phyloP scores from a whole-genome alignment of 345 rosid species.

The Hibiscus syriacus region DNA sequence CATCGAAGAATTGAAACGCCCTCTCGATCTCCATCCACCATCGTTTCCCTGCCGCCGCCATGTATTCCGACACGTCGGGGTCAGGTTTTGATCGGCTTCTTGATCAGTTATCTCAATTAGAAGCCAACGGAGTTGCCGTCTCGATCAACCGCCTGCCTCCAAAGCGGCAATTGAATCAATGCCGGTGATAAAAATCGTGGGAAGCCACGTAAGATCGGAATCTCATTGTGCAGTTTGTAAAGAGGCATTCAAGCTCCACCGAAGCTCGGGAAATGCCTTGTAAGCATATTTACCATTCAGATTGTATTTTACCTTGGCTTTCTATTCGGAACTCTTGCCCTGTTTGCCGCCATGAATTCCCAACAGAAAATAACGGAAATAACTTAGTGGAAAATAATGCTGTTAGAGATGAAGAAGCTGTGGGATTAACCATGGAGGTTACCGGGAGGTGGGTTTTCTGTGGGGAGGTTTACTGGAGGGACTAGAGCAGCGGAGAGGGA shows the following conservation, averaged over 20 bases:
- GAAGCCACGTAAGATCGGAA: constrained; percentile 32
- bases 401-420: constrained; percentile 25
- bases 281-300: constrained; percentile 52
- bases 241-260: constrained; percentile 38
- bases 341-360: constrained; percentile 49
- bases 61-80: constrained; percentile 31
- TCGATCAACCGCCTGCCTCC: constrained; percentile 49
- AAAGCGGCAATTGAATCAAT: constrained; percentile 53
- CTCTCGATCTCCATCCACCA: constrained; percentile 21
- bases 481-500: constrained; percentile 42
- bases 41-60: constrained; percentile 18
- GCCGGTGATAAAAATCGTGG: constrained; percentile 37
- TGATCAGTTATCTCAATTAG: constrained; percentile 53
- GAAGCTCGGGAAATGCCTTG: constrained; percentile 66
- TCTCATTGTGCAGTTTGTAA: constrained; percentile 52
- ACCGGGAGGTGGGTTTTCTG: constrained; percentile 55
- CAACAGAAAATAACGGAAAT: constrained; percentile 19
- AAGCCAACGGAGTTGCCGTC: constrained; percentile 35
- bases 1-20: constrained; percentile 39
- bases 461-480: constrained; percentile 51
- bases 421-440: constrained; percentile 59
- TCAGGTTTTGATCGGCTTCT: constrained; percentile 70
- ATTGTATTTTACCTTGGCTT: constrained; percentile 58
- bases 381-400: constrained; percentile 12
- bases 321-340: constrained; percentile 49